Evolutionary conservation across 805 yeast genomes (phyloP), one percentile per base, ranked within the genome.

Genomic region (Teunomyces barrocoloradensis): DNA sequence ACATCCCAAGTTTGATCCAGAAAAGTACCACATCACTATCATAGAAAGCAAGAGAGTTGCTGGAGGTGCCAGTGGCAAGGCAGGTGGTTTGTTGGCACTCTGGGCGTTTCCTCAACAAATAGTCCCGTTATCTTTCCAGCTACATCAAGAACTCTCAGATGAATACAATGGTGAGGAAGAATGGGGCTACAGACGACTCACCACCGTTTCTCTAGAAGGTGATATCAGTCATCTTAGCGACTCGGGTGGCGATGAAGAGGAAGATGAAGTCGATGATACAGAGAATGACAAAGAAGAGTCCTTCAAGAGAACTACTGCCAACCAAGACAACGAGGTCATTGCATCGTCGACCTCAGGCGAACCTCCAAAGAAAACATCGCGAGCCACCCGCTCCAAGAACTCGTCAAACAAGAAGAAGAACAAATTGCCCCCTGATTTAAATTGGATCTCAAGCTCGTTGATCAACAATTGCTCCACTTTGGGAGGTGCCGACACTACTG

Each of bases 31-130:
- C 58, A 87, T 92, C 53, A 87, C 96, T 5, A 79, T 92, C 15
- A 63, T 94, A 11, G 99, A 92, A 65, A 83, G 92, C 44, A 89
- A 88, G 52, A 75, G 96, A 58, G 96, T 95, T 5, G 99, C 98
- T 0, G 96, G 97, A 44, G 98, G 97, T 42, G 98, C 99, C 15
- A 81, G 89, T 36, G 99, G 99, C 46, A 94, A 92, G 59, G 98
- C 99, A 5, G 99, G 98, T 39, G 99, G 99, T 0, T 74, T 92
- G 43, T 69, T 92, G 43, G 97, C 98, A 1, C 77, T 87, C 18
- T 91, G 97, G 96, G 98, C 98, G 0, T 94, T 94, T 66, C 99
- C 99, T 0, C 90, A 86, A 57, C 96, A 89, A 64, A 81, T 92
- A 43, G 98, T 90, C 6, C 94, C 96, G 0, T 73, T 92, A 46